Base-by-base conservation (phyloP, 805 yeast genomes). In the Candida tallmaniae region DNA sequence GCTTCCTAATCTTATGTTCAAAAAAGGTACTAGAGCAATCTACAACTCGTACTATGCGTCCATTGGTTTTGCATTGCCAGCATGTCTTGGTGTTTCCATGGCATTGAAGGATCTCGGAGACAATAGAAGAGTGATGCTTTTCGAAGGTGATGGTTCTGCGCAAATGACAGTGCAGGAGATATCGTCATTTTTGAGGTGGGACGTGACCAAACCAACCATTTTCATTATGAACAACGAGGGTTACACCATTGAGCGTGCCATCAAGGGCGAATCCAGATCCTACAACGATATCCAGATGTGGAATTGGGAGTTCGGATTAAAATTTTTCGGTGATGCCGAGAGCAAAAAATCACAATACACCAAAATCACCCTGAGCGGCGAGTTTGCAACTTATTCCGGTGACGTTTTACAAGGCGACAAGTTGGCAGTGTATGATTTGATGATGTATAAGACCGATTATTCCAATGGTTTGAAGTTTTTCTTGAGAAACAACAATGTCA, bases 141-240 rank as follows among this genome's bases (percentile, higher is more conserved):
- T 86, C 12, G 88, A 84, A 65, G 96, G 97, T 36, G 97, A 89
- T 56, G 97, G 97, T 1, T 80, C 95, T 2, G 90, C 96, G 2
- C 95, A 86, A 64, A 84, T 89, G 95, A 87, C 96, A 4, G 68
- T 83, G 36, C 96, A 89, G 67, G 97, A 89, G 52, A 58, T 80
- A 32, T 75, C 86, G 1, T 70, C 85, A 2, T 76, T 74, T 50
- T 56, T 83, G 25, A 73, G 85, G 41, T 64, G 73, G 41, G 65
- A 68, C 13, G 66, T 82, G 27, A 28, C 30, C 14, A 24, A 23
- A 4, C 86, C 95, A 15, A 74, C 81, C 27, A 70, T 89, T 18
- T 73, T 88, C 46, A 58, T 89, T 34, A 64, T 87, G 60, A 89
- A 89, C 61, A 89, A 89, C 59, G 73, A 74, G 38, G 97, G 97